phyloP scores from a whole-genome alignment of 176 grass and related monocot species.

The Carex littledalei region DNA sequence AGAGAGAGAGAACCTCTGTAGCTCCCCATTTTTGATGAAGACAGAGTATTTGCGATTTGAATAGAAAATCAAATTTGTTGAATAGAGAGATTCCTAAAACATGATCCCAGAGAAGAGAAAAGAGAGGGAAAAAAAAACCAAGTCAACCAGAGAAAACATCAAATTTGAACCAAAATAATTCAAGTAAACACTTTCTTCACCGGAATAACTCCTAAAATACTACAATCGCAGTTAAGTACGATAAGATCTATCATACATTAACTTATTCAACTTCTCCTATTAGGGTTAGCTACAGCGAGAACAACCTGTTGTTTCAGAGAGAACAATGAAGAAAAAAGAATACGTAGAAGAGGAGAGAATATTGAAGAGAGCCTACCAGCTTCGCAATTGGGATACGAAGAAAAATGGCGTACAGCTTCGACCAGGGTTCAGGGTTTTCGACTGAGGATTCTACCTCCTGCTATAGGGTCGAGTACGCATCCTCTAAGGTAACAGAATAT shows the following conservation, averaged over 20 bases:
- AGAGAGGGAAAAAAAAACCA: background rate
- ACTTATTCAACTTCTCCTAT: background rate
- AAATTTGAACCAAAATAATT: background rate
- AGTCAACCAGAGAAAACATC: background rate
- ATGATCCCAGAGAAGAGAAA: background rate
- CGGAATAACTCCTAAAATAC: background rate
- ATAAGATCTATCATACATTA: background rate
- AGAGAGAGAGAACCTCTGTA: constrained; percentile 6
- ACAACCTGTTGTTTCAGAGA: background rate
- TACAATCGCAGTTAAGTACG: background rate
- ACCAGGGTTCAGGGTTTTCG: background rate
- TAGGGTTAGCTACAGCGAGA: background rate
- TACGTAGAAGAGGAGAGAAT: background rate
- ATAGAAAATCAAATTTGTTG: background rate
- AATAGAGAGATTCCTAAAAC: background rate
- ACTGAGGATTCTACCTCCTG: background rate
- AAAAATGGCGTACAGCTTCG: background rate
- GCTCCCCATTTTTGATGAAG: background rate
- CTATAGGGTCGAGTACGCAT: background rate
- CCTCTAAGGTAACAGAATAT: too few species aligned
- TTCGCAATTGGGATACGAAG: background rate
- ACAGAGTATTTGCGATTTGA: background rate
- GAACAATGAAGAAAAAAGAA: background rate
- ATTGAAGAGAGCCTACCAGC: background rate
- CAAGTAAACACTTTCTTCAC: background rate